Evolutionary conservation across 2,329 filamentous ascomycete genomes (phyloP), one percentile per base, ranked within the genome.

Genomic region (Arthrinium puccinioides): DNA sequence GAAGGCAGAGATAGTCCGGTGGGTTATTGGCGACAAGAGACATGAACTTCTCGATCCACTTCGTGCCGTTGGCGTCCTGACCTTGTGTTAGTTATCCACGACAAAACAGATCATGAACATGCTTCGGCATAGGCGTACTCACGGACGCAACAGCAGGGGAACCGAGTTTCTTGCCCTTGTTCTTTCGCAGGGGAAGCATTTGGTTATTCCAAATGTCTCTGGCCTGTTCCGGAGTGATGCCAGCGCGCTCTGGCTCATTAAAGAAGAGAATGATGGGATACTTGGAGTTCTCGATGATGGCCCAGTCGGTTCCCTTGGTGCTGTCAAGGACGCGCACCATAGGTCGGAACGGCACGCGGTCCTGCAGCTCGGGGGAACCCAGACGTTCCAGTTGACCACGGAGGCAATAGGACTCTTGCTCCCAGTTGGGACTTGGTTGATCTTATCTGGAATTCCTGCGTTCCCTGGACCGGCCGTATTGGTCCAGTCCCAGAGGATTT

Each of bases 401-500:
- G 62, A 62, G 18, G 45, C 47, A 21, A 66, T 49, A 15, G 56
- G 57, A 9, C 55, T 51, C 8, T 44, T 41, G 39, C 48, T 25
- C 14, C 44, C 42, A 27, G 53, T 61, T 24, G 55, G 54, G 28
- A 66, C 50, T 27, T 59, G 50, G 39, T 63, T 53, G 20, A 66
- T 61, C 21, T 54, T 44, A 11, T 48, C 40, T 8, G 60, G 58
- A 9, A 53, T 33, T 18, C 59, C 57, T 23, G 44, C 40, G 30
- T 48, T 48, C 21, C 40, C 45, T 18, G 43, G 24, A 28, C 45
- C 44, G 24, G 48, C 43, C 2, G 61, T 59, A 46, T 62, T 62
- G 29, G 63, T 64, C 57, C 56, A 67, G 47, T 66, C 63, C 63
- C 63, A 67, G 21, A 66, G 55, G 28, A 67, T 55, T 44, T 57